A percentile compares a stretch with the other conserved stretches of the same genome.
Conservation (phyloP, 192 early-diverging fungal genomes). For the Coemansia sp. region DNA sequence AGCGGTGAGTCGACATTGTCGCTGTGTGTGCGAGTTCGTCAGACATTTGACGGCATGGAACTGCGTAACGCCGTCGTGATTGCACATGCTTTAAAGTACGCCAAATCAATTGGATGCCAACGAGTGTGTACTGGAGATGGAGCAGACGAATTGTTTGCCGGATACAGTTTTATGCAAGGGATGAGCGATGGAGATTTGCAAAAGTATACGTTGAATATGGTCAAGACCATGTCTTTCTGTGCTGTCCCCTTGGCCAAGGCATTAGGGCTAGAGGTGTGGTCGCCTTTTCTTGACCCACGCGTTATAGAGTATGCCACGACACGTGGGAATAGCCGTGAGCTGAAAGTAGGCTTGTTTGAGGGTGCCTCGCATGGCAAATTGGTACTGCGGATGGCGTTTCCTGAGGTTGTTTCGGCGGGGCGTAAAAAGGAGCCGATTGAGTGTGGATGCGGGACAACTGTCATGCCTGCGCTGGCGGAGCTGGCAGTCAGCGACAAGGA, state of each 20-base stretch:
- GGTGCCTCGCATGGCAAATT: constrained; percentile 61
- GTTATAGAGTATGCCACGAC: constrained; percentile 58
- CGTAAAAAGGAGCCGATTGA: constrained; percentile 73
- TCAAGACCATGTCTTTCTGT: constrained; percentile 58
- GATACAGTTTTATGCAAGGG: constrained; percentile 64
- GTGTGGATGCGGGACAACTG: constrained; percentile 62
- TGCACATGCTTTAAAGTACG: constrained; percentile 56
- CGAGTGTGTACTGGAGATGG: constrained; percentile 67
- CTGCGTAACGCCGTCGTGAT: constrained; percentile 67
- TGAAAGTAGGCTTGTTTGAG: constrained; percentile 51
- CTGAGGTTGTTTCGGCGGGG: constrained; percentile 62
- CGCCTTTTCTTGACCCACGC: constrained; percentile 62
- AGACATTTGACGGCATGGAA: constrained; percentile 76
- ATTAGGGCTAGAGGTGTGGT: constrained; percentile 47
- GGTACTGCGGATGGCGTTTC: constrained; percentile 64
- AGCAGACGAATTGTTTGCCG: constrained; percentile 74
- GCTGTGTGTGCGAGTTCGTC: constrained; percentile 58
- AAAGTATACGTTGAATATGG: constrained; percentile 58
- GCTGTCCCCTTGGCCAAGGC: constrained; percentile 57
- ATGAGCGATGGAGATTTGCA: constrained; percentile 56
- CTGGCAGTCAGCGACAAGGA: constrained; percentile 17
- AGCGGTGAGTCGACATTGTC: constrained; percentile 47
- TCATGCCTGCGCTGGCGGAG: constrained; percentile 57
- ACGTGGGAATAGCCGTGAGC: constrained; percentile 32
- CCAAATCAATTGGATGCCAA: constrained; percentile 51